Evolutionary conservation across 225 moss, liverwort and hornwort species (phyloP), one percentile per base, ranked within the genome.

Genomic region (Thuidium tamariscinum): DNA sequence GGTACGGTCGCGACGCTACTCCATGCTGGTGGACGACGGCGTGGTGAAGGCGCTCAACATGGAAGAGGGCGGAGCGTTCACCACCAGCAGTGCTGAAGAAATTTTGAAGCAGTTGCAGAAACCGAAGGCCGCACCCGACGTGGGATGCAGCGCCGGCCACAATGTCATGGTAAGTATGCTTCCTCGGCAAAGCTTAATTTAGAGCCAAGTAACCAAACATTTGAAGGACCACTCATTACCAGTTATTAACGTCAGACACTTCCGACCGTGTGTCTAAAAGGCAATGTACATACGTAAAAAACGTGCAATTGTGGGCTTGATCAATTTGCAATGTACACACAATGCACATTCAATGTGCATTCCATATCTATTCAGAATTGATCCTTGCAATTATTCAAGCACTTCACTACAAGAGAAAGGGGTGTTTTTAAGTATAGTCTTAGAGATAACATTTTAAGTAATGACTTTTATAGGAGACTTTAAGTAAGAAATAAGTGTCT

Each of bases 61-160:
- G 71, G 97, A 97, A 93, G 96, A 95, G 55, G 97, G 96, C 68
- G 97, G 97, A 48, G 95, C 95, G 20, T 97, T 97, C 84, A 93
- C 94, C 27, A 72, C 82, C 73, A 96, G 96, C 89, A 93, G 96
- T 84, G 92, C 97, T 27, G 95, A 96, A 13, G 96, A 96, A 46
- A 95, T 97, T 82, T 87, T 97, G 68, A 95, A 93, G 72, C 84
- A 78, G 78, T 66, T 93, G 89, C 89, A 89, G 73, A 89, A 86
- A 49, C 75, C 36, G 76, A 87, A 85, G 23, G 74, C 81, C 44
- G 59, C 78, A 4, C 61, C 73, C 56, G 56, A 46, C 68, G 49
- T 65, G 15, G 83, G 86, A 16, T 88, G 88, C 82, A 77, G 63
- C 82, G 88, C 90, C 36, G 88, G 88, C 42, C 90, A 88, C 32